A percentile compares a stretch with the other conserved stretches of the same genome.
phyloP scores from a whole-genome alignment of 1,284 basidiomycete species.

The Flammula alnicola region DNA sequence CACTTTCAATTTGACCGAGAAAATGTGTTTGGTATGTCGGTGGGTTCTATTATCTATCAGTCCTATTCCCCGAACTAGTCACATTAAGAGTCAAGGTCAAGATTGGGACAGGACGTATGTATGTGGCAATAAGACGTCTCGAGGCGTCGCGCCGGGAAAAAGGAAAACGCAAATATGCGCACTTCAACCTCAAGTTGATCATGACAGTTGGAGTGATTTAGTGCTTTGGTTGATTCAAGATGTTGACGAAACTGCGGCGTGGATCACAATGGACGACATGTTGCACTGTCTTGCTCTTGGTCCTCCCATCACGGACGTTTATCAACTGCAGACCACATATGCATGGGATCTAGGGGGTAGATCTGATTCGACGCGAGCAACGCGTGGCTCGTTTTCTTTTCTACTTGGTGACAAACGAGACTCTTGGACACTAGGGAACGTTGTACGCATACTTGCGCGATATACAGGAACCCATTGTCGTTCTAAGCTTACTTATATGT shows the following conservation, averaged over 20 bases:
- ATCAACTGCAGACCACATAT: slow-evolving; percentile 10
- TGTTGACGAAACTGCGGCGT: slow-evolving; percentile 6
- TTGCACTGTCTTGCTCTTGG: slow-evolving; percentile 10
- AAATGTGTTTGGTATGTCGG: slow-evolving; percentile 10
- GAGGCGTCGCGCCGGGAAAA: background rate
- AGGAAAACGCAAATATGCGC: background rate
- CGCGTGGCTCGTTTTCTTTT: too few species aligned
- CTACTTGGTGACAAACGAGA: too few species aligned
- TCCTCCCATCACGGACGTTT: slow-evolving; percentile 17
- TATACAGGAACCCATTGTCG: too few species aligned
- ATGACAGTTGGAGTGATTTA: slow-evolving; percentile 7
- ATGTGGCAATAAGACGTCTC: background rate
- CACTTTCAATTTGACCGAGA: too few species aligned
- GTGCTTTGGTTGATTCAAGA: slow-evolving; percentile 5
- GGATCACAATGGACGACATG: slow-evolving; percentile 3
- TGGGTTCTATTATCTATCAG: slow-evolving; percentile 11
- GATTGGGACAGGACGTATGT: background rate
- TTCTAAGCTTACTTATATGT: too few species aligned
- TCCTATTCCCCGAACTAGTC: slow-evolving; percentile 8
- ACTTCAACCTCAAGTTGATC: background rate
- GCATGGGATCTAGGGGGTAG: too few species aligned
- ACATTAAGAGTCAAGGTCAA: slow-evolving; percentile 7
- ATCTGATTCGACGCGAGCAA: too few species aligned
- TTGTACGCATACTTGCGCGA: too few species aligned
- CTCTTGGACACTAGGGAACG: too few species aligned